Evolutionary conservation across 2,329 filamentous ascomycete genomes (phyloP).

Genomic region (Fusarium setosum): DNA sequence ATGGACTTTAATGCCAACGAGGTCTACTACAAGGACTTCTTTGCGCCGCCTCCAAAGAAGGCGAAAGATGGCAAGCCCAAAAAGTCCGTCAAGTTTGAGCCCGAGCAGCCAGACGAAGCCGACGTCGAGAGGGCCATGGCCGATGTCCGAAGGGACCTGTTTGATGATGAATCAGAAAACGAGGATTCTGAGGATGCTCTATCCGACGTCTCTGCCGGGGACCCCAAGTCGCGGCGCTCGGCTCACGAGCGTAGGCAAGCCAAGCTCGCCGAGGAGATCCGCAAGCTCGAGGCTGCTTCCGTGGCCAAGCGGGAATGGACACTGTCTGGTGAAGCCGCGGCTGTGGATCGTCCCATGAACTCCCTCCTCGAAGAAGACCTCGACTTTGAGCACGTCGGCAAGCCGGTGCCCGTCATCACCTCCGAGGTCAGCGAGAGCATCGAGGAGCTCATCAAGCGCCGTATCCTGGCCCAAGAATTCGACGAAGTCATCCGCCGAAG

Average conservation of each 20-base stretch:
- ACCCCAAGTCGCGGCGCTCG: constrained; percentile 80
- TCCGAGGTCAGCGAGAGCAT: constrained; percentile 91
- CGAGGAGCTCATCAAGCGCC: constrained; percentile 92
- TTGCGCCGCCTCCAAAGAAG: constrained; percentile 85
- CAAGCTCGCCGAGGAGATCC: constrained; percentile 89
- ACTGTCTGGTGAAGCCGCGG: constrained; percentile 86
- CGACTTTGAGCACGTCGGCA: constrained; percentile 94
- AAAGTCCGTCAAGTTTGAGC: constrained; percentile 52
- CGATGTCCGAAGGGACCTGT: constrained; percentile 88
- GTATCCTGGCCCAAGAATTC: constrained; percentile 90
- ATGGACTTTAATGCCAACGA: constrained; percentile 83
- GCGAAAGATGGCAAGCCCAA: constrained; percentile 62
- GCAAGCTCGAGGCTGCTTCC: constrained; percentile 87
- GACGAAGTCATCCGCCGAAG: constrained; percentile 89
- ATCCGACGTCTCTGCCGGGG: constrained; percentile 74
- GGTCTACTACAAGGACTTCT: constrained; percentile 93
- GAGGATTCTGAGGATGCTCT: constrained; percentile 74
- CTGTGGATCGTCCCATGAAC: constrained; percentile 85
- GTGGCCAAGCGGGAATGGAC: constrained; percentile 94
- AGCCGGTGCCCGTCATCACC: constrained; percentile 94
- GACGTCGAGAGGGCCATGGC: constrained; percentile 87
- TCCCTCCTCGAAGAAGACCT: constrained; percentile 94
- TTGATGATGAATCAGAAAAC: constrained; percentile 78
- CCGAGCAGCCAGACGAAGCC: constrained; percentile 64
- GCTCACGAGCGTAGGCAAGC: constrained; percentile 89